Evolutionary conservation across 2,329 filamentous ascomycete species (phyloP), one percentile per base, ranked within the genome.

Genomic region (Bipolaris gigantea): DNA sequence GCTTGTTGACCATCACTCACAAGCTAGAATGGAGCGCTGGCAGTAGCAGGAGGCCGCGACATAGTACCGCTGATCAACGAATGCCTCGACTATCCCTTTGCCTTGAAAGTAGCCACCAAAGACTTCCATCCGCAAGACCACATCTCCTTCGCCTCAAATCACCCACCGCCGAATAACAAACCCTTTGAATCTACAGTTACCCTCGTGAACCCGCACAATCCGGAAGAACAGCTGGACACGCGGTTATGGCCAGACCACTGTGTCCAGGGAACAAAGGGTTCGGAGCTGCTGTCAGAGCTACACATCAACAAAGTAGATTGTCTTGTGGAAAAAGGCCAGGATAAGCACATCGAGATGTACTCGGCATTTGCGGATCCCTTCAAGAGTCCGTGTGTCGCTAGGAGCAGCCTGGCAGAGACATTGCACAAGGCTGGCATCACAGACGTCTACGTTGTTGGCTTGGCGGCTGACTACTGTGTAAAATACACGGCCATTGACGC

Each of bases 381-480:
- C 65, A 75, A 75, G 35, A 80, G 80, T 5, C 85, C 86, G 1
- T 76, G 76, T 30, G 78, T 88, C 13, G 78, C 77, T 23, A 85
- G 76, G 65, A 87, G 83, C 65, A 86, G 86, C 13, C 77, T 97
- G 23, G 82, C 81, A 1, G 76, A 69, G 1, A 68, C 79, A 43
- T 73, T 99, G 62, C 80, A 73, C 47, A 79, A 78, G 2, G 77
- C 77, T 15, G 78, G 76, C 0, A 78, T 96, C 25, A 91, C 89
- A 5, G 83, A 95, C 72, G 89, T 97, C 5, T 97, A 87, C 72
- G 84, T 94, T 19, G 91, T 90, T 1, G 94, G 94, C 0, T 71
- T 99, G 50, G 93, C 94, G 3, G 87, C 85, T 16, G 94, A 97
- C 74, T 96, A 89, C 73, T 99, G 94, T 72, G 92, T 97, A 50